Percentiles rank a stretch among this genome's conserved stretches.
Conservation (phyloP, 257 asterid species). For the Penstemon eatonii region DNA sequence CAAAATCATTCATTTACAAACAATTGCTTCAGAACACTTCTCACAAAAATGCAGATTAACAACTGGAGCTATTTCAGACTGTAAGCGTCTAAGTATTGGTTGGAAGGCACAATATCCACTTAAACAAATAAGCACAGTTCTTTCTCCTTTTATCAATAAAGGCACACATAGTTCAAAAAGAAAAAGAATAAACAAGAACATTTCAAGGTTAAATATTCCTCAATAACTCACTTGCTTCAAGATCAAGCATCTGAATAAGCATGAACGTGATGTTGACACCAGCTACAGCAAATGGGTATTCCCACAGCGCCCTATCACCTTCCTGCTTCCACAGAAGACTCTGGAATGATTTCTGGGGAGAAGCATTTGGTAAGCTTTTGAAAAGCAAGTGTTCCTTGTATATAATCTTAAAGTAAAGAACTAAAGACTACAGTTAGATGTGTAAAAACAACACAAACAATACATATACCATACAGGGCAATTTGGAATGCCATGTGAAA, state of each 20-base stretch:
- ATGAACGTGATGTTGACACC: conserved; percentile 98
- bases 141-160: too few relatives aligned
- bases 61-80: conserved; percentile 13
- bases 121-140: neutral
- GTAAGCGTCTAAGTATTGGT: neutral
- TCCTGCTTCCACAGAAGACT: conserved; percentile 94
- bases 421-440: neutral
- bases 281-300: conserved; percentile 99
- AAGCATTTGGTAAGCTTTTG: conserved; percentile 25
- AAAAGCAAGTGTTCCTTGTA: conserved; percentile 18
- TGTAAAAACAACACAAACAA: conserved; percentile 14
- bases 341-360: conserved; percentile 82
- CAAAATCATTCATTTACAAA: conserved; percentile 9
- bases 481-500: conserved; percentile 19
- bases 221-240: conserved; percentile 75
- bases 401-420: conserved; percentile 16
- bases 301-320: conserved; percentile 97
- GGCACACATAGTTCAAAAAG: neutral
- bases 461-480: neutral
- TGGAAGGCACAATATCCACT: conserved; percentile 16
- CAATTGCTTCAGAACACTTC: conserved; percentile 10
- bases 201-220: neutral
- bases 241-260: conserved; percentile 99
- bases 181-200: conserved; percentile 9
- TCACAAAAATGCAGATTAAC: conserved; percentile 16